phyloP scores from a whole-genome alignment of 2,329 filamentous ascomycete species.

The Penicillium capsulatum region DNA sequence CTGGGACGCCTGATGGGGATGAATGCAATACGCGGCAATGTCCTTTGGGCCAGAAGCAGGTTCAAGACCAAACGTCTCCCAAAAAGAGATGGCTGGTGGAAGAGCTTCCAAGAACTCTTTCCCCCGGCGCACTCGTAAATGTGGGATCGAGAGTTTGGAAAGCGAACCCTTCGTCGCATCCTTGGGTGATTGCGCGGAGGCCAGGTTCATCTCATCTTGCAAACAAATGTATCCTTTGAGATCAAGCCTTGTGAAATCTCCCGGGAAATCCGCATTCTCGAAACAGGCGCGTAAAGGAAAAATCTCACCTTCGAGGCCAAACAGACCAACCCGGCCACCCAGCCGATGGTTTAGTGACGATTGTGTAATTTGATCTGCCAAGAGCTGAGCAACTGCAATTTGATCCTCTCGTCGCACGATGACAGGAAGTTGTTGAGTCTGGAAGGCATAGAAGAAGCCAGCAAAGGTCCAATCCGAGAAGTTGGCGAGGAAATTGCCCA shows the following conservation, averaged over 20 bases:
- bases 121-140: slow-evolving; percentile 53
- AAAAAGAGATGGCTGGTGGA: slow-evolving; percentile 55
- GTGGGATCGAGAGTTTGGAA: slow-evolving; percentile 47
- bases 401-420: slow-evolving; percentile 35
- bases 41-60: slow-evolving; percentile 55
- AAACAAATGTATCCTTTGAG: slow-evolving; percentile 36
- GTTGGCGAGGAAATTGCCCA: slow-evolving; percentile 38
- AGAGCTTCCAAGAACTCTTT: slow-evolving; percentile 53
- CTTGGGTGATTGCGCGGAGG: slow-evolving; percentile 23
- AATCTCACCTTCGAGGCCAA: slow-evolving; percentile 26
- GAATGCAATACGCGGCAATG: slow-evolving; percentile 55
- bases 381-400: slow-evolving; percentile 38
- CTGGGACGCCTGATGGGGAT: slow-evolving; percentile 47
- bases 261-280: slow-evolving; percentile 28
- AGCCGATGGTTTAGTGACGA: slow-evolving; percentile 40
- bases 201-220: slow-evolving; percentile 23
- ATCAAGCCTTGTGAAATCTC: slow-evolving; percentile 33
- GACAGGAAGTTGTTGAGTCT: slow-evolving; percentile 30
- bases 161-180: slow-evolving; percentile 33
- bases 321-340: slow-evolving; percentile 26
- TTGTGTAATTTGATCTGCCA: slow-evolving; percentile 44
- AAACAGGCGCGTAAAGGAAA: slow-evolving; percentile 24
- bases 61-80: slow-evolving; percentile 58
- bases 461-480: slow-evolving; percentile 40
- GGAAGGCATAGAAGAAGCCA: slow-evolving; percentile 37